Conservation (phyloP, 768 basidiomycete species). For the Suillus luteus region DNA sequence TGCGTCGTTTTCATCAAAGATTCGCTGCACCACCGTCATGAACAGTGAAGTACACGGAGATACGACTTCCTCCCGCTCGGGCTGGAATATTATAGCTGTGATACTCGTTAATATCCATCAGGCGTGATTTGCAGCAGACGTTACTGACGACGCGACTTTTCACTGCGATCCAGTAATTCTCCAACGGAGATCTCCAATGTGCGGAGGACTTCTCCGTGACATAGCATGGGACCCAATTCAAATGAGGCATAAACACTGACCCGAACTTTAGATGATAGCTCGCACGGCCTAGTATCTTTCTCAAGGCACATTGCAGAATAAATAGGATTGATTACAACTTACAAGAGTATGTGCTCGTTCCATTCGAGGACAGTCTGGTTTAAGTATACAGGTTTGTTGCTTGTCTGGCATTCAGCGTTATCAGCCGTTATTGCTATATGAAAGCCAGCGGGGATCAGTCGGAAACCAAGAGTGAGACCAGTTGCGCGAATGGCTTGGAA, state of each 20-base stretch:
- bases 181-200: slow-evolving; percentile 3
- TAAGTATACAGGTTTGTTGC: neutral
- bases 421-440: neutral
- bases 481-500: slow-evolving; percentile 15
- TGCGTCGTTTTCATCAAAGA: too few species aligned
- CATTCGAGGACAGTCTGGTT: neutral
- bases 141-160: neutral
- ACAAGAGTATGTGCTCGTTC: slow-evolving; percentile 5
- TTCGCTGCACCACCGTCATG: too few species aligned
- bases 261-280: too few species aligned
- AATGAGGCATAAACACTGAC: too few species aligned
- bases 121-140: neutral
- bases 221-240: neutral
- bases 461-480: slow-evolving; percentile 7
- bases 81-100: too few species aligned
- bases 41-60: too few species aligned
- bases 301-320: too few species aligned
- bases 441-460: slow-evolving; percentile 16
- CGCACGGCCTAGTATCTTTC: too few species aligned
- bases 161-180: neutral
- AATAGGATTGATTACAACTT: too few species aligned
- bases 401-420: neutral
- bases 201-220: slow-evolving; percentile 12
- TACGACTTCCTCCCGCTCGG: too few species aligned
- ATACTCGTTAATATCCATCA: neutral